Evolutionary conservation across 306 rosid species (phyloP).

Genomic region (Cicer pinnatifidum): DNA sequence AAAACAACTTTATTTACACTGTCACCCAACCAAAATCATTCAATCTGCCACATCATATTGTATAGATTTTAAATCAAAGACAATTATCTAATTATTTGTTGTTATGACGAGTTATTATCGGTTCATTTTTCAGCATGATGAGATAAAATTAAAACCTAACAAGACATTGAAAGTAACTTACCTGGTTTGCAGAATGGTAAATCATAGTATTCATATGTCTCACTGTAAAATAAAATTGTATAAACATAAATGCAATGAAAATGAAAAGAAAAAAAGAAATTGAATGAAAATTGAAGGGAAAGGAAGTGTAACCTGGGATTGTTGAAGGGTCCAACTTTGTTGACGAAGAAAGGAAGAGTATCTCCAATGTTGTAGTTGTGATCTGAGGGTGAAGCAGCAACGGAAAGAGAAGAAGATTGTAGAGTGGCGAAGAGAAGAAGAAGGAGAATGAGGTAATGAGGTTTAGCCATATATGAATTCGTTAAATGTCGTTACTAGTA

Average conservation of each 20-base stretch:
- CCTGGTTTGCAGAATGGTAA: slow-evolving; percentile 91
- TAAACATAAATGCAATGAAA: slow-evolving; percentile 16
- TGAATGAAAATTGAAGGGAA: slow-evolving; percentile 14
- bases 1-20: too few relatives aligned
- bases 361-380: slow-evolving; percentile 70
- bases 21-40: too few relatives aligned
- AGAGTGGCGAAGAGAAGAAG: slow-evolving; percentile 46
- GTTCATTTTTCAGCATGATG: slow-evolving; percentile 32
- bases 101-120: too few relatives aligned
- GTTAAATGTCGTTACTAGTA: too few relatives aligned
- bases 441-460: slow-evolving; percentile 42
- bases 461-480: slow-evolving; percentile 48
- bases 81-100: too few relatives aligned
- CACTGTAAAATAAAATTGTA: slow-evolving; percentile 58
- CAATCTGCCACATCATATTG: too few relatives aligned
- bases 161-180: slow-evolving; percentile 50
- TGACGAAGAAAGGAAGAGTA: slow-evolving; percentile 64
- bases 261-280: not conserved
- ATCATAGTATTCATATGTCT: slow-evolving; percentile 78
- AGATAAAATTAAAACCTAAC: slow-evolving; percentile 26
- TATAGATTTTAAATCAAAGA: too few relatives aligned
- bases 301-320: slow-evolving; percentile 68
- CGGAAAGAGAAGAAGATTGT: slow-evolving; percentile 35
- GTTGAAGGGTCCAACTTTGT: slow-evolving; percentile 83
- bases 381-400: slow-evolving; percentile 55